Conservation (phyloP, 257 asterid species). For the Salvia miltiorrhiza region DNA sequence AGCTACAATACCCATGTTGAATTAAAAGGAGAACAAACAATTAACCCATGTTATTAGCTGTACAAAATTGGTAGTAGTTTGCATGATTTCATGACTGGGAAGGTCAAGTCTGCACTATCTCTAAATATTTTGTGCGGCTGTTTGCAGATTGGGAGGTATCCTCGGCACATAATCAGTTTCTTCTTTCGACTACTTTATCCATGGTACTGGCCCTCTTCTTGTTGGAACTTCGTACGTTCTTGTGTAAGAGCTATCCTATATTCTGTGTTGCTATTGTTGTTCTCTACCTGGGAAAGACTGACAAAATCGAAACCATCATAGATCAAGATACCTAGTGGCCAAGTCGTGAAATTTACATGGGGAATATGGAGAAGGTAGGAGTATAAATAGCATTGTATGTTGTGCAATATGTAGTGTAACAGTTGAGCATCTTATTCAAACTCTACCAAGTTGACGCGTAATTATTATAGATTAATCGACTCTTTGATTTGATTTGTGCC, state of each 20-base stretch:
- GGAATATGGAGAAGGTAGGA: not conserved
- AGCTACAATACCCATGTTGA: not conserved
- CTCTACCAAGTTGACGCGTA: too few relatives aligned
- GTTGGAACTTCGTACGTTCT: conserved; percentile 72
- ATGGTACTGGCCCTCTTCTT: conserved; percentile 98
- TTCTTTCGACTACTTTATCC: conserved; percentile 79
- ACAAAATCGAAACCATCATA: conserved; percentile 32
- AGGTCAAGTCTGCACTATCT: not conserved
- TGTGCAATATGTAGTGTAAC: not conserved
- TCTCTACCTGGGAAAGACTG: conserved; percentile 51
- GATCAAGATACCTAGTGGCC: not conserved
- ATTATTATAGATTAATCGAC: too few relatives aligned
- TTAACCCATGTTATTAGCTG: too few relatives aligned
- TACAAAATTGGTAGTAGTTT: not conserved
- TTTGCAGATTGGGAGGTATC: conserved; percentile 74
- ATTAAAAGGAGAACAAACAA: too few relatives aligned
- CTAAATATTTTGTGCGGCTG: not conserved
- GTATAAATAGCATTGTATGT: not conserved
- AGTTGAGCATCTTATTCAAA: not conserved
- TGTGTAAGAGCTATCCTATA: conserved; percentile 53
- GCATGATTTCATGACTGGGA: not conserved
- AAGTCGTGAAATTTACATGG: not conserved
- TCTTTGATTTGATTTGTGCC: too few relatives aligned
- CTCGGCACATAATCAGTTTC: conserved; percentile 75
- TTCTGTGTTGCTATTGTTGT: conserved; percentile 44